Evolutionary conservation across 495 filamentous ascomycete species (phyloP).

Genomic region (Sordaria brevicollis): DNA sequence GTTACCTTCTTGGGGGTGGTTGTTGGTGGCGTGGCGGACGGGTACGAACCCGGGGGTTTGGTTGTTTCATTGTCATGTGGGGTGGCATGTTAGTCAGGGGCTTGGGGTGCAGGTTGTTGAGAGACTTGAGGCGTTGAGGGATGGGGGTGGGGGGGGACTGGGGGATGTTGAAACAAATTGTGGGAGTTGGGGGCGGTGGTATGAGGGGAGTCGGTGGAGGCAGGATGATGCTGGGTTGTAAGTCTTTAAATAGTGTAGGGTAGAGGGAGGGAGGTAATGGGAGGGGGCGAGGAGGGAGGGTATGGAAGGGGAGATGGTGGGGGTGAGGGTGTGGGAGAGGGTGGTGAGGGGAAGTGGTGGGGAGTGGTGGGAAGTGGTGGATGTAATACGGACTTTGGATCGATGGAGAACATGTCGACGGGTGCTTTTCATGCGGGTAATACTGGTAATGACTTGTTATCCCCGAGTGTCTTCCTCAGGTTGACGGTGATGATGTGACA

Average conservation of each 20-base stretch:
- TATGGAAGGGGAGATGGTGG: background rate
- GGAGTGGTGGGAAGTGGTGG: too few species aligned
- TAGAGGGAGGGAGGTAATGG: background rate
- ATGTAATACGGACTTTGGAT: background rate
- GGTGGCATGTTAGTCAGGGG: slow-evolving; percentile 38
- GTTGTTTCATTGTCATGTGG: slow-evolving; percentile 36
- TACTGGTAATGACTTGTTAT: background rate
- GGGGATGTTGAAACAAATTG: background rate
- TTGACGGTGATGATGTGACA: background rate
- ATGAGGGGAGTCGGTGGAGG: background rate
- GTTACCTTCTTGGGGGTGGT: slow-evolving; percentile 36
- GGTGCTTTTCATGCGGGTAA: background rate
- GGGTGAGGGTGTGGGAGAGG: background rate
- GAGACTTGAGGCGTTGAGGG: background rate
- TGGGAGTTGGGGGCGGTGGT: background rate
- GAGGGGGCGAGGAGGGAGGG: background rate
- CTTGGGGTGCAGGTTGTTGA: slow-evolving; percentile 36
- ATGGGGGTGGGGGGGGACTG: background rate
- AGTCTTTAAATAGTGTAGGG: too few species aligned
- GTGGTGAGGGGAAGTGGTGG: background rate
- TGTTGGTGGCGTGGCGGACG: slow-evolving; percentile 35
- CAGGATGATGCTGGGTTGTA: background rate
- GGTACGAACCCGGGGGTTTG: slow-evolving; percentile 33
- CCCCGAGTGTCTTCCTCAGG: background rate
- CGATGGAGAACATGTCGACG: background rate